These are phyloP conservation scores for Neofusicoccum parvum DNA, from an alignment of 2,329 filamentous ascomycete genomes.

Conservation along the genomic window DNA sequence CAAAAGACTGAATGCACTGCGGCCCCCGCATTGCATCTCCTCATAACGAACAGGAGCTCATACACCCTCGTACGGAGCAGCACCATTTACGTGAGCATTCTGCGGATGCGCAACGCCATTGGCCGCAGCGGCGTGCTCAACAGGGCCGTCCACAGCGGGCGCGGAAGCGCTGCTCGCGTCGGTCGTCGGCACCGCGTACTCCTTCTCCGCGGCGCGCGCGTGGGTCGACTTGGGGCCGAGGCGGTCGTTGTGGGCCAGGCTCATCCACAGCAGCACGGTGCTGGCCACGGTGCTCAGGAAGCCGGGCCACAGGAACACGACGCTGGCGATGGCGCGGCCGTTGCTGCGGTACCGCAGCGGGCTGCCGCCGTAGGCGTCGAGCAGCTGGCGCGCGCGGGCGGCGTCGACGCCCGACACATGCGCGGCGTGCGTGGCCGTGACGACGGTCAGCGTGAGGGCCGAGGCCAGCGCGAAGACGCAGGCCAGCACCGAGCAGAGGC, in stretches of 20 bases:
- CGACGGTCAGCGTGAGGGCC: conserved; percentile 55
- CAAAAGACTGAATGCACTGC: too few species aligned
- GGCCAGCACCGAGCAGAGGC: conserved; percentile 52
- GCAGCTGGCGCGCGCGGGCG: conserved; percentile 31
- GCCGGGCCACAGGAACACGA: conserved; percentile 58
- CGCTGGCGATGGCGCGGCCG: conserved; percentile 52
- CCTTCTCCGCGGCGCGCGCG: conserved; percentile 28
- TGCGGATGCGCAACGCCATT: not conserved
- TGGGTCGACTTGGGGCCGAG: conserved; percentile 44
- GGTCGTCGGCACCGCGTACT: not conserved
- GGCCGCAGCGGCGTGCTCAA: not conserved
- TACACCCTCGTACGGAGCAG: not conserved
- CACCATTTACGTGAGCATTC: not conserved
- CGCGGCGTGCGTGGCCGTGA: conserved; percentile 51
- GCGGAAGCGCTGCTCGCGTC: not conserved
- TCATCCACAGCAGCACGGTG: conserved; percentile 42
- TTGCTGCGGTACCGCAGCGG: conserved; percentile 53
- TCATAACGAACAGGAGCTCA: not conserved
- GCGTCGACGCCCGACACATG: conserved; percentile 43
- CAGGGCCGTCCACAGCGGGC: not conserved
- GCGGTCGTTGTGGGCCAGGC: conserved; percentile 41
- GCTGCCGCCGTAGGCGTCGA: conserved; percentile 37
- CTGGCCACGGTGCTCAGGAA: conserved; percentile 47
- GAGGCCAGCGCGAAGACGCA: conserved; percentile 51
- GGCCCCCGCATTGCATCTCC: too few species aligned